These are phyloP conservation scores for Wickerhamomyces sp. DNA, from an alignment of 1,139 yeast genomes.

Conservation along the genomic window DNA sequence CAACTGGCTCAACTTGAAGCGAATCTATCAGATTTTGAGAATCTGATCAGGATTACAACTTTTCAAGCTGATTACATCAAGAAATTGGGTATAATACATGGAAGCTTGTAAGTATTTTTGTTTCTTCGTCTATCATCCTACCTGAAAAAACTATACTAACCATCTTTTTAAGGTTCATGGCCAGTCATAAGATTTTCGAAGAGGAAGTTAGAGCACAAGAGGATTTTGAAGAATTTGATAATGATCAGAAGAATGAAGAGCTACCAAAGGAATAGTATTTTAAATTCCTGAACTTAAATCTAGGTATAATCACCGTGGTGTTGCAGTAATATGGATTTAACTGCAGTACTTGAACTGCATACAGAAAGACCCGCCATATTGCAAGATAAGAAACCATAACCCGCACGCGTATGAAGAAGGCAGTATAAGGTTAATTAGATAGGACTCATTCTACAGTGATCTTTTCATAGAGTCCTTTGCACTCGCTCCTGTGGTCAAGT, in stretches of 20 bases:
- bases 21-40: slow-evolving; percentile 53
- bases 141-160: slow-evolving; percentile 3
- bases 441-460: no score
- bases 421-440: no score
- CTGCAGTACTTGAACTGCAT: no score
- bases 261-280: neutral
- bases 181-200: slow-evolving; percentile 59
- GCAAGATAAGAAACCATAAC: no score
- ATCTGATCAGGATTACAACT: slow-evolving; percentile 47
- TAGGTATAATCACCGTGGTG: no score
- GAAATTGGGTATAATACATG: slow-evolving; percentile 57
- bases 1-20: slow-evolving; percentile 62
- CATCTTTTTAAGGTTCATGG: slow-evolving; percentile 41
- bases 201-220: slow-evolving; percentile 33
- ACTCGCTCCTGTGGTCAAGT: no score
- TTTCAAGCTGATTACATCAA: slow-evolving; percentile 54
- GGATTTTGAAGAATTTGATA: slow-evolving; percentile 5
- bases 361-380: no score
- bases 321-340: no score
- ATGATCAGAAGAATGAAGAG: neutral
- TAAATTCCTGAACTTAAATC: no score
- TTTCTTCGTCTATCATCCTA: neutral
- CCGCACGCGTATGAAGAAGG: no score
- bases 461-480: no score
- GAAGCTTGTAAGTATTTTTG: slow-evolving; percentile 37